Evolutionary conservation across 371 early-diverging fungal species (phyloP), one percentile per base, ranked within the genome.

Genomic region (Mortierella sp.): DNA sequence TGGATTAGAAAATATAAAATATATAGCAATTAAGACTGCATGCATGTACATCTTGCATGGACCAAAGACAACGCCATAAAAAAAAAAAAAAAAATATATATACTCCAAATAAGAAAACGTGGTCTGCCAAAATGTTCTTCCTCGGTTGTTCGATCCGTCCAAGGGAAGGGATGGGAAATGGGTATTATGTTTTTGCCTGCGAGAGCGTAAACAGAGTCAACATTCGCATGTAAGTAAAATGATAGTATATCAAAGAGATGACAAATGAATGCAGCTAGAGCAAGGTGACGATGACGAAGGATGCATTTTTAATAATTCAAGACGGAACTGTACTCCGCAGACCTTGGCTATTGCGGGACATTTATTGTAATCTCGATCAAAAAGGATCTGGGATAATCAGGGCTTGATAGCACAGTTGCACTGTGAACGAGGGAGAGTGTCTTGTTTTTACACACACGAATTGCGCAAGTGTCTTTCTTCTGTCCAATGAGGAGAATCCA

Each of bases 241-340:
- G 54, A 52, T 58, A 10, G 58, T 2, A 37, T 37, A 37, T 37
- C 37, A 4, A 9, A 35, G 64, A 35, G 64, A 51, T 43, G 63
- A 63, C 43, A 49, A 63, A 63, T 47, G 63, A 30, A 30, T 30
- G 30, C n/a, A n/a, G n/a, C n/a, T n/a, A n/a, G n/a, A n/a, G n/a
- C n/a, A n/a, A n/a, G n/a, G n/a, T n/a, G 30, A 30, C 52, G 24
- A 63, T 54, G 28, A 30, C 64, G 37, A 55, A 55, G 30, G 30
- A 30, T 30, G 30, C 30, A 30, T 51, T 51, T 18, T 51, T 10
- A 26, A 55, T 26, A 28, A 55, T 30, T 30, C 28, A 55, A 26
- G 55, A 49, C 18, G 49, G 49, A 20, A 49, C 5, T 49, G 20
- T 16, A 49, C 49, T 49, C 49, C 49, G 49, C 49, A 49, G 49